Percentiles rank a stretch among this genome's conserved stretches.
Evolutionary conservation across 1,284 basidiomycete species (phyloP).

Genomic region (Bjerkandera adusta): DNA sequence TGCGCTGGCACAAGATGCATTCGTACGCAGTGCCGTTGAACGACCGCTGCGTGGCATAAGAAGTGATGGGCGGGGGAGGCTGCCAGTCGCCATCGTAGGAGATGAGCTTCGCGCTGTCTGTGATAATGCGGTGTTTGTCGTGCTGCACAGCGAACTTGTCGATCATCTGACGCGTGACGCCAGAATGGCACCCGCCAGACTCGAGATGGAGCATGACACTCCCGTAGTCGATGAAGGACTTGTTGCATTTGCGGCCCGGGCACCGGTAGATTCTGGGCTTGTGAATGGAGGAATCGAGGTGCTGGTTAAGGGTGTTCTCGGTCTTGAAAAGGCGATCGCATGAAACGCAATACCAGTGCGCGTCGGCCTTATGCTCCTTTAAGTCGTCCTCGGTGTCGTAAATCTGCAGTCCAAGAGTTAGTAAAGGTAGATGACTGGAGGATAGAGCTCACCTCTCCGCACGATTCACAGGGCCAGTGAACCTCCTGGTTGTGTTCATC

Average conservation of each 20-base stretch:
- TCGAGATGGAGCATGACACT: conserved; percentile 32
- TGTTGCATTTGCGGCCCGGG: conserved; percentile 24
- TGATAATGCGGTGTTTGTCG: conserved; percentile 30
- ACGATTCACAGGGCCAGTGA: conserved; percentile 18
- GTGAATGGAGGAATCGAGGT: conserved; percentile 26
- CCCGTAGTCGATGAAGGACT: conserved; percentile 28
- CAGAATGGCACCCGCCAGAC: conserved; percentile 28
- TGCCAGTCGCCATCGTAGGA: conserved; percentile 15
- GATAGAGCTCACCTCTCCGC: conserved; percentile 16
- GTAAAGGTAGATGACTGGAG: background rate
- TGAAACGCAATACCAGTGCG: conserved; percentile 24
- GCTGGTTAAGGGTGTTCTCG: conserved; percentile 25
- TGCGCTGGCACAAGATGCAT: conserved; percentile 35
- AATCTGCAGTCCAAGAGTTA: conserved; percentile 5
- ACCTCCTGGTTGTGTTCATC: conserved; percentile 17
- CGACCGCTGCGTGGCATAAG: conserved; percentile 9
- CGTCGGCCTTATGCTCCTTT: conserved; percentile 23
- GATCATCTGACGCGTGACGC: conserved; percentile 28
- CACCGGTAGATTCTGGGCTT: conserved; percentile 22
- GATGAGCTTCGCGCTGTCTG: conserved; percentile 29
- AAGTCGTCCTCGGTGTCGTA: conserved; percentile 17
- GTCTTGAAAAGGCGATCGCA: conserved; percentile 28
- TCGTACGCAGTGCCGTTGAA: conserved; percentile 28
- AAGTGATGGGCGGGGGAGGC: too few relatives aligned
- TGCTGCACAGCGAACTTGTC: conserved; percentile 22